Percentiles rank a stretch among this genome's conserved stretches.
These are phyloP conservation scores for Ambispora gerdemannii DNA, from an alignment of 192 early-diverging fungal genomes.

Conservation along the genomic window DNA sequence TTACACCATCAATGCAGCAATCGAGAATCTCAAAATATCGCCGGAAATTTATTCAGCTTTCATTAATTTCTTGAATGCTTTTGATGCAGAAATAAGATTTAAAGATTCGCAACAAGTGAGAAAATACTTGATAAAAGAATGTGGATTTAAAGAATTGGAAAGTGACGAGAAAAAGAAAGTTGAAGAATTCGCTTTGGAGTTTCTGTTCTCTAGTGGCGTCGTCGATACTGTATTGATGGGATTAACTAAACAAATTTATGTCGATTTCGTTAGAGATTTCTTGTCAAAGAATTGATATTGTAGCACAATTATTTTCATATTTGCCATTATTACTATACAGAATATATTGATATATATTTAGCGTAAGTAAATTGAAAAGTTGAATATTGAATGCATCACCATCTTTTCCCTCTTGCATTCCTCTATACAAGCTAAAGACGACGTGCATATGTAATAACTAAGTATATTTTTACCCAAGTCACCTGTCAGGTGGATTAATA, in stretches of 20 bases:
- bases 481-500: too few species aligned
- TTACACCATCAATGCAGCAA: background rate
- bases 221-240: slow-evolving; percentile 38
- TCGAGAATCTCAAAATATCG: background rate
- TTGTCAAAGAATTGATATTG: too few species aligned
- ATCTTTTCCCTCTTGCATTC: too few species aligned
- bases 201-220: slow-evolving; percentile 33
- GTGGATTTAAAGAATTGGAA: slow-evolving; percentile 28
- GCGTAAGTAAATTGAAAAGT: too few species aligned
- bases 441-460: too few species aligned
- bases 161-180: slow-evolving; percentile 30
- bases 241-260: slow-evolving; percentile 37
- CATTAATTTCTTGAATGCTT: slow-evolving; percentile 27
- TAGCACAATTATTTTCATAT: too few species aligned
- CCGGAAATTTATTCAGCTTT: slow-evolving; percentile 19
- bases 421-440: too few species aligned
- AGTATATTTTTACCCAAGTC: too few species aligned
- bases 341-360: too few species aligned
- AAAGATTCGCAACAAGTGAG: slow-evolving; percentile 31
- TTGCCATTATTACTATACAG: too few species aligned
- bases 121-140: slow-evolving; percentile 30
- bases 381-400: too few species aligned
- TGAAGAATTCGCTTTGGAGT: slow-evolving; percentile 39
- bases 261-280: slow-evolving; percentile 35
- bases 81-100: slow-evolving; percentile 39